Base-by-base conservation (phyloP, 1,284 basidiomycete genomes). In the Uromyces viciae-fabae region DNA sequence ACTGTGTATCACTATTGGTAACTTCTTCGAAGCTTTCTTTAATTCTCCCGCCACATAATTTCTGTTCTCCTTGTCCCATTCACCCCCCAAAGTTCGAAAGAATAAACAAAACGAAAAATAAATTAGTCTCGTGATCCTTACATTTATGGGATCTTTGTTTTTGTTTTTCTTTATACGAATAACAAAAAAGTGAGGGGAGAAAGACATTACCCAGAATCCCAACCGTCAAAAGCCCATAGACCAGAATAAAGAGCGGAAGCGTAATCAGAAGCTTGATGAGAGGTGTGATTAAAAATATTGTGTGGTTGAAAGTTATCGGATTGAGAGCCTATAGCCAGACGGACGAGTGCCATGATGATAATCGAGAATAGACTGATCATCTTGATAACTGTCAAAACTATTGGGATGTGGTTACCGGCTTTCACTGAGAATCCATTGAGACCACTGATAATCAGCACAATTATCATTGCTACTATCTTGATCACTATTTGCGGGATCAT, bases 191-290 rank as follows among this genome's bases (percentile, higher is more conserved):
- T 54, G 28, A 54, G 17, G 7, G 25, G 38, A 54, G 25, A 64
- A 68, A 38, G 62, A 33, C 17, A 82, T 83, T 33, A 79, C 78
- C 60, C 85, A 83, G 72, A 31, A 54, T 86, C 84, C 93, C 94
- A 98, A 0, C 95, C 94, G 85, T 95, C 94, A 84, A 94, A 94
- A 0, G 94, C 94, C 94, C 95, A 99, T 0, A 99, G 87, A 0
- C 94, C 94, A 15, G 94, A 96, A 87, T 98, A 99, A 3, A 98
- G 87, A 0, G 96, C 97, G 15, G 99, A 88, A 3, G 96, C 94
- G 86, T 95, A 99, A 2, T 91, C 88, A 2, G 93, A 92, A 0
- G 93, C 92, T 81, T 92, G 92, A 8, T 85, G 89, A 76, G 92
- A 93, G 3, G 94, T 92, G 1, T 90, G 91, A 8, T 88, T 87